These are phyloP conservation scores for Stephania yunnanensis DNA, from an alignment of 164 flowering plant species.

Conservation along the genomic window DNA sequence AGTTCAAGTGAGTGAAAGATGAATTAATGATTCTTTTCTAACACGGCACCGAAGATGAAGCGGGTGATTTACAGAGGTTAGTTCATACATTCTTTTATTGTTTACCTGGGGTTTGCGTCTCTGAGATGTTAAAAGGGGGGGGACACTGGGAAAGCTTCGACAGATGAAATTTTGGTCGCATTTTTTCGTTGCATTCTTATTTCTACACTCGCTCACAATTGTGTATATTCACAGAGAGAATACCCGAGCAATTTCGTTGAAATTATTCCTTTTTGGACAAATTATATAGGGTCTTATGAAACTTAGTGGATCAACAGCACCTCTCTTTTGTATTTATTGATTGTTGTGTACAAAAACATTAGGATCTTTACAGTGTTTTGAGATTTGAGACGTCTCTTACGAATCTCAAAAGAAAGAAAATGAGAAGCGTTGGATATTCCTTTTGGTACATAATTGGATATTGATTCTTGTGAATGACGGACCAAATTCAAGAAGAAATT, in stretches of 20 bases:
- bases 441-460: not conserved
- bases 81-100: conserved; percentile 11
- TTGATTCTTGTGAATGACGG: no score
- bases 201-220: conserved; percentile 23
- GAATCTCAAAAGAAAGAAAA: not conserved
- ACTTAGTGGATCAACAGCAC: not conserved
- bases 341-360: no score
- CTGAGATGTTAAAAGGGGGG: not conserved
- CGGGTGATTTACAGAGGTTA: conserved; percentile 4
- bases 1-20: conserved; percentile 8
- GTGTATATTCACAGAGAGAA: conserved; percentile 24
- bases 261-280: not conserved
- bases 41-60: conserved; percentile 10
- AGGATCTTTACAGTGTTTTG: not conserved
- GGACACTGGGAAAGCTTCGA: not conserved
- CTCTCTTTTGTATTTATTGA: not conserved
- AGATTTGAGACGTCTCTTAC: not conserved
- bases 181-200: not conserved
- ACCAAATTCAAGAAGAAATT: no score
- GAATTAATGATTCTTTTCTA: conserved; percentile 14
- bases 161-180: conserved; percentile 2
- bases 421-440: not conserved
- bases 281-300: not conserved
- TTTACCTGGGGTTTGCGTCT: conserved; percentile 3
- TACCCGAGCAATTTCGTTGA: conserved; percentile 20